A percentile compares a stretch with the other conserved stretches of the same genome.
phyloP scores from a whole-genome alignment of 1,284 basidiomycete genomes.

The Rhodotorula sp. region DNA sequence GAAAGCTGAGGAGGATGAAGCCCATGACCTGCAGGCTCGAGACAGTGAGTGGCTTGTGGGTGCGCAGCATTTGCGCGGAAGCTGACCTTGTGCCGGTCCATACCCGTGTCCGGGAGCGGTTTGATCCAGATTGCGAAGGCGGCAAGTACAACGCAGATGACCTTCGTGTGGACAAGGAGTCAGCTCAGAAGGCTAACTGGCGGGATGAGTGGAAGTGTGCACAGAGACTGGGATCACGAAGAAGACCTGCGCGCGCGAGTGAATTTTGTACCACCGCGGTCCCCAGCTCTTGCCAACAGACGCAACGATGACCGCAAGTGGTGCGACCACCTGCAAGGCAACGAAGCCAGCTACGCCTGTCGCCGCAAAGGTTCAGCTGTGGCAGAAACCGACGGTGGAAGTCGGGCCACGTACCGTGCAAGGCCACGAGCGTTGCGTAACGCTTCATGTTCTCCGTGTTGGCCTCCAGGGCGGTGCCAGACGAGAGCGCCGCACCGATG shows the following conservation, averaged over 20 bases:
- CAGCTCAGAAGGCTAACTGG: neutral
- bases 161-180: neutral
- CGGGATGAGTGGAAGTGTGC: neutral
- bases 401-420: constrained; percentile 1
- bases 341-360: constrained; percentile 13
- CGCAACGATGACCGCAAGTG: constrained; percentile 14
- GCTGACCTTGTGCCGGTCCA: constrained; percentile 19
- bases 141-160: neutral
- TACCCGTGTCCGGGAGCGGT: rapidly evolving
- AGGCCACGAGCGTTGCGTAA: neutral
- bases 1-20: constrained; percentile 13
- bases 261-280: constrained; percentile 16
- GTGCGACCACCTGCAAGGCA: constrained; percentile 16
- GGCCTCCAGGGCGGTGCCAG: neutral
- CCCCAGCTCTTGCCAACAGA: constrained; percentile 15
- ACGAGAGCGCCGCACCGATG: neutral
- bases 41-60: no score
- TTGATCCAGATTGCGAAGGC: neutral
- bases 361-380: neutral
- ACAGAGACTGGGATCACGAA: constrained; percentile 2
- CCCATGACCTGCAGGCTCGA: constrained; percentile 11
- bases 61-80: neutral
- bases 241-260: constrained; percentile 11
- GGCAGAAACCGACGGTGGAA: rapidly evolving
- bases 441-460: neutral